A percentile compares a stretch with the other conserved stretches of the same genome.
Evolutionary conservation across 345 rosid species (phyloP).

Genomic region (Cardamine occulta): DNA sequence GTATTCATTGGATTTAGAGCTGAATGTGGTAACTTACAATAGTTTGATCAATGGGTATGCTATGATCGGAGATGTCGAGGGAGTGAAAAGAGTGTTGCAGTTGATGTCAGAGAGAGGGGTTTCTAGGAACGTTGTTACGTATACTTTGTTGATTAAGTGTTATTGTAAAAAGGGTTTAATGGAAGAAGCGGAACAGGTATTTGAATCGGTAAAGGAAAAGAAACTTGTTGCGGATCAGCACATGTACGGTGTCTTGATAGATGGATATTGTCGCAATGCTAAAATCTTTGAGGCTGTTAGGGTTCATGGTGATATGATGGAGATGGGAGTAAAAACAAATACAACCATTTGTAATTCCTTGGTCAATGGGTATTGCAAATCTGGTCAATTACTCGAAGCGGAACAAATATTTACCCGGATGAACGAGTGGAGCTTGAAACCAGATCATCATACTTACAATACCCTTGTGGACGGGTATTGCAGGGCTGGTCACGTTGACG

Average conservation of each 20-base stretch:
- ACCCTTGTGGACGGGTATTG: constrained; percentile 82
- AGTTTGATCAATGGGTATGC: constrained; percentile 79
- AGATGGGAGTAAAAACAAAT: constrained; percentile 65
- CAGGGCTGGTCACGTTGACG: constrained; percentile 52
- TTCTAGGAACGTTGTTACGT: constrained; percentile 55
- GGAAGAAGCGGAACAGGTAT: constrained; percentile 65
- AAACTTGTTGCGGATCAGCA: constrained; percentile 56
- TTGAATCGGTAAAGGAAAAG: constrained; percentile 46
- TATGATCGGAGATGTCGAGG: constrained; percentile 59
- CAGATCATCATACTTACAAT: constrained; percentile 73
- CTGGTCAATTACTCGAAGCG: constrained; percentile 57
- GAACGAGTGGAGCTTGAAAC: constrained; percentile 64
- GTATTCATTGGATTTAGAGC: constrained; percentile 52
- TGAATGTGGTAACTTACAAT: constrained; percentile 73
- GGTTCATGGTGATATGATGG: constrained; percentile 64
- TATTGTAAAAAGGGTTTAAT: constrained; percentile 56
- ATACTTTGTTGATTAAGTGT: constrained; percentile 65
- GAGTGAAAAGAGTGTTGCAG: constrained; percentile 49
- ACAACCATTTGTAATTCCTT: constrained; percentile 69
- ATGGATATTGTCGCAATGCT: constrained; percentile 76
- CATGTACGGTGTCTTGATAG: constrained; percentile 72
- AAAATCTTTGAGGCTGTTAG: constrained; percentile 62
- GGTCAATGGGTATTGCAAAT: constrained; percentile 81
- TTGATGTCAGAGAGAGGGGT: constrained; percentile 61
- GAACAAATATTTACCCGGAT: constrained; percentile 48